These are phyloP conservation scores for Plasmopara muralis DNA, from an alignment of 352 stramenopile species.

Conservation along the genomic window DNA sequence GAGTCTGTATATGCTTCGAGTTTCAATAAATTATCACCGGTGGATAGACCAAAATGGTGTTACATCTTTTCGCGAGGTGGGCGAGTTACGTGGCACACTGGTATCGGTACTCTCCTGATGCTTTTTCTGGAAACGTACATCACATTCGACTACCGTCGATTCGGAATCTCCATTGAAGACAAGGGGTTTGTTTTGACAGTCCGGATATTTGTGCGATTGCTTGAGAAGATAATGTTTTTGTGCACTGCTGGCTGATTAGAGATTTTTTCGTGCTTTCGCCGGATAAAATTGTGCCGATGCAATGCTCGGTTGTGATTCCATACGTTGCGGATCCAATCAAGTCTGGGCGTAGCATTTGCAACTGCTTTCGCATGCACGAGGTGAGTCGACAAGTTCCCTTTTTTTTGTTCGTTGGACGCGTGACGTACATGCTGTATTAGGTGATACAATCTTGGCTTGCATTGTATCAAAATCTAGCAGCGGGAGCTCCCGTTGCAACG, in stretches of 20 bases:
- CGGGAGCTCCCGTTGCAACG: slow-evolving; percentile 21
- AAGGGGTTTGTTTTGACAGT: slow-evolving; percentile 36
- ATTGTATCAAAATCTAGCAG: slow-evolving; percentile 34
- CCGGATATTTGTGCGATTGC: background rate
- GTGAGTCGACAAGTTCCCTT: slow-evolving; percentile 14
- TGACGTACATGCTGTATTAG: slow-evolving; percentile 13
- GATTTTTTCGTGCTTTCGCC: slow-evolving; percentile 62
- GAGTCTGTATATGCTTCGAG: slow-evolving; percentile 14
- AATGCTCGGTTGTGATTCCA: slow-evolving; percentile 39
- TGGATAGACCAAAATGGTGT: slow-evolving; percentile 31
- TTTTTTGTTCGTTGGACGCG: background rate
- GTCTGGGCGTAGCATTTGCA: slow-evolving; percentile 57
- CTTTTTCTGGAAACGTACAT: slow-evolving; percentile 82
- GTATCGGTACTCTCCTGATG: slow-evolving; percentile 65
- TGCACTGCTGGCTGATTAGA: slow-evolving; percentile 19
- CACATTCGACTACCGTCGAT: slow-evolving; percentile 77
- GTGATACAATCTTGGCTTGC: slow-evolving; percentile 40
- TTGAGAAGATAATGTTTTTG: background rate
- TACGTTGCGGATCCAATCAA: slow-evolving; percentile 77
- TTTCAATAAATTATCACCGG: slow-evolving; percentile 2
- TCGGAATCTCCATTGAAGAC: slow-evolving; percentile 68
- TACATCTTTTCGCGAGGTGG: slow-evolving; percentile 67
- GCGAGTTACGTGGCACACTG: slow-evolving; percentile 55
- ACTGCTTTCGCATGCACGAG: slow-evolving; percentile 79
- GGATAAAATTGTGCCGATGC: slow-evolving; percentile 33